phyloP scores from a whole-genome alignment of 306 rosid species.

The Dryas alaskensis region DNA sequence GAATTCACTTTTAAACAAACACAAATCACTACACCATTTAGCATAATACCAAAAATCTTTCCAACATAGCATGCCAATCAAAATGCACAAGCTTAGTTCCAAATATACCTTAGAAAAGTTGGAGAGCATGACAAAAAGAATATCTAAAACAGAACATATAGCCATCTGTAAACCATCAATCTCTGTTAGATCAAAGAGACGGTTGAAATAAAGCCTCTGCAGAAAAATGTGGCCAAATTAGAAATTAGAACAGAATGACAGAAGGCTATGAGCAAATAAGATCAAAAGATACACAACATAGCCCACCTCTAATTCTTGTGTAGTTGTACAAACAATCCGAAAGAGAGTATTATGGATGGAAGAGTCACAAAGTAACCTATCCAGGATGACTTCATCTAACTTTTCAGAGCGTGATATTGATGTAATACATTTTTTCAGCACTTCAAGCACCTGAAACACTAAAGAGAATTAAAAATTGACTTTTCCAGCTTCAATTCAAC shows the following conservation, averaged over 20 bases:
- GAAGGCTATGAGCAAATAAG: constrained; percentile 20
- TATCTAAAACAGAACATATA: constrained; percentile 64
- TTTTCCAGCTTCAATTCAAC: neutral
- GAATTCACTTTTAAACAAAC: constrained; percentile 16
- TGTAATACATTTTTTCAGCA: constrained; percentile 66
- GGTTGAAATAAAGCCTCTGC: constrained; percentile 72
- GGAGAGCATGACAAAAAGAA: constrained; percentile 60
- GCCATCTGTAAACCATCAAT: constrained; percentile 81
- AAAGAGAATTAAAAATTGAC: constrained; percentile 9
- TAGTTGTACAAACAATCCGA: constrained; percentile 70
- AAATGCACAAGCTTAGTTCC: constrained; percentile 14
- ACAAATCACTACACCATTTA: constrained; percentile 19
- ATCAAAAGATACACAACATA: constrained; percentile 17
- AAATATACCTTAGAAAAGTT: constrained; percentile 67
- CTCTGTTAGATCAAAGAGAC: constrained; percentile 70
- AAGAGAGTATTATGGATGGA: constrained; percentile 76
- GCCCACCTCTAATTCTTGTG: constrained; percentile 74
- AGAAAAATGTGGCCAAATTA: constrained; percentile 24
- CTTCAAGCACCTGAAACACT: constrained; percentile 73
- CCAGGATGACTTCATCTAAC: constrained; percentile 53
- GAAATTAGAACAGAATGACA: constrained; percentile 21
- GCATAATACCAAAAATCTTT: constrained; percentile 18
- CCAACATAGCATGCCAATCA: constrained; percentile 17
- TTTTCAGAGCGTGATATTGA: constrained; percentile 47
- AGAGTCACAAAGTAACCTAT: constrained; percentile 69